These are phyloP conservation scores for Clarireedia homoeocarpa DNA, from an alignment of 2,329 filamentous ascomycete species.

Conservation along the genomic window DNA sequence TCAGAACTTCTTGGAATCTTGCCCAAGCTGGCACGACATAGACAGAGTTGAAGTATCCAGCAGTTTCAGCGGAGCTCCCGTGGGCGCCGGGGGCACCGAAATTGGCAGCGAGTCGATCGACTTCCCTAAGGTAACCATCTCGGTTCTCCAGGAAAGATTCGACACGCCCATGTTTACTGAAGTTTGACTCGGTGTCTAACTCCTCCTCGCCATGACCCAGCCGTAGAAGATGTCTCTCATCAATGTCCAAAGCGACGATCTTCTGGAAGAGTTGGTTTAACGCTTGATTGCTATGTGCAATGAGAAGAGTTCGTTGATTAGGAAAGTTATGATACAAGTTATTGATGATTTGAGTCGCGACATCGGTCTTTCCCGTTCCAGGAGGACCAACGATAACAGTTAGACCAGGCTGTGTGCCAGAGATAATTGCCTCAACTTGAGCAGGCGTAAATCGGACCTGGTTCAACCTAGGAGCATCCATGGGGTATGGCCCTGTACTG, in stretches of 20 bases:
- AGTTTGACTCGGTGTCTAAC: slow-evolving; percentile 74
- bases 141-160: slow-evolving; percentile 93
- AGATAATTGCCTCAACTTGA: slow-evolving; percentile 87
- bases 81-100: slow-evolving; percentile 89
- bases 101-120: slow-evolving; percentile 76
- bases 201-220: slow-evolving; percentile 95
- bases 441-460: slow-evolving; percentile 80
- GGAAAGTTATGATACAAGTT: slow-evolving; percentile 99
- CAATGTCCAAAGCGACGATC: slow-evolving; percentile 92
- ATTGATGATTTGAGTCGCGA: slow-evolving; percentile 96
- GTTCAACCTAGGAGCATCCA: slow-evolving; percentile 77
- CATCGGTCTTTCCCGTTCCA: slow-evolving; percentile 97
- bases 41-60: slow-evolving; percentile 90
- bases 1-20: slow-evolving; percentile 64
- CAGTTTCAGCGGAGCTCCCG: slow-evolving; percentile 91
- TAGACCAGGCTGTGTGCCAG: slow-evolving; percentile 87
- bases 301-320: slow-evolving; percentile 78
- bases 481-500: slow-evolving; percentile 83
- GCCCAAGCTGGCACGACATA: slow-evolving; percentile 86
- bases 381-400: slow-evolving; percentile 92
- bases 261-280: slow-evolving; percentile 97
- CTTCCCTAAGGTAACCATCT: slow-evolving; percentile 68
- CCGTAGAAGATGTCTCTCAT: slow-evolving; percentile 85
- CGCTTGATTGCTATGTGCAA: slow-evolving; percentile 96
- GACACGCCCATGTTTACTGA: slow-evolving; percentile 89